Evolutionary conservation across 306 rosid species (phyloP).

Genomic region (Glycyrrhiza uralensis): DNA sequence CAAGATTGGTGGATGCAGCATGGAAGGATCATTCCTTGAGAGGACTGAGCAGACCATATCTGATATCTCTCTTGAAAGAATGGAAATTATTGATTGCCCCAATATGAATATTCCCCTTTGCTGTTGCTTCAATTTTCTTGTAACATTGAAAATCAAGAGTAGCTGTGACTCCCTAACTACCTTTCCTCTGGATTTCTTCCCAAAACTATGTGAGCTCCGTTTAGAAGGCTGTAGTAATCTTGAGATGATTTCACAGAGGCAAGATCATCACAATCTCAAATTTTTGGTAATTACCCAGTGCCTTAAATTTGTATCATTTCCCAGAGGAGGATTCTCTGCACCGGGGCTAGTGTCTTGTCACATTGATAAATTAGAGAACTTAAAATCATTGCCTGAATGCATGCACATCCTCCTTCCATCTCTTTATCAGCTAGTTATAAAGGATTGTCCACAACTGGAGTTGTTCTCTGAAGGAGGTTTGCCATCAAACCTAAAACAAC

Average conservation of each 20-base stretch:
- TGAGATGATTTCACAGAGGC: background rate
- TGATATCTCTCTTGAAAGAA: background rate
- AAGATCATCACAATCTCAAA: background rate
- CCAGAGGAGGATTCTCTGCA: background rate
- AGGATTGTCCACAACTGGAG: conserved; percentile 16
- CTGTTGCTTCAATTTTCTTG: background rate
- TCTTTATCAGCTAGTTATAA: background rate
- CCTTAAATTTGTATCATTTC: conserved; percentile 25
- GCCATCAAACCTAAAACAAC: background rate
- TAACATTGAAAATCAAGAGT: background rate
- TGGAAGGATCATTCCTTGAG: background rate
- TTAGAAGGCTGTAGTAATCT: background rate
- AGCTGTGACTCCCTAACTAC: background rate
- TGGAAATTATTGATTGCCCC: background rate
- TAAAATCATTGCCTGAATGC: conserved; percentile 15
- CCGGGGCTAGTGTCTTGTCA: background rate
- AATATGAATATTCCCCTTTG: background rate
- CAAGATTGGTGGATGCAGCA: background rate
- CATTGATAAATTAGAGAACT: background rate
- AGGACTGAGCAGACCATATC: background rate
- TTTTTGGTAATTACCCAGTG: background rate
- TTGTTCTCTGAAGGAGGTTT: conserved; percentile 16
- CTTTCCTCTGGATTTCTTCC: conserved; percentile 10
- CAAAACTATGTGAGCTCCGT: background rate
- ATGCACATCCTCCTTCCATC: conserved; percentile 24